Evolutionary conservation across 495 filamentous ascomycete species (phyloP).

Genomic region (Penicillium canescens): DNA sequence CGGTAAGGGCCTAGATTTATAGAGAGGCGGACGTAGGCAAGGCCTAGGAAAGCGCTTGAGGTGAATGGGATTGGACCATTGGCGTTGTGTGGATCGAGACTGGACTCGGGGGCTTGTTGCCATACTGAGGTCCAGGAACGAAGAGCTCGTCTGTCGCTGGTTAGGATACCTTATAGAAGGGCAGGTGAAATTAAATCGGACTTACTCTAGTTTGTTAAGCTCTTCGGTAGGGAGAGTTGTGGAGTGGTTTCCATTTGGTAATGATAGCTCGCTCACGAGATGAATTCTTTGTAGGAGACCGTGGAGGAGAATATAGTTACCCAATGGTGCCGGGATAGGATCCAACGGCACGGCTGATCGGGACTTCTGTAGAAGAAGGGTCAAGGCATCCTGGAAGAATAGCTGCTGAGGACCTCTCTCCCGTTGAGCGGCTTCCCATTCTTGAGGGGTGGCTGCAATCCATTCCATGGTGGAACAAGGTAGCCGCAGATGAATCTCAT

Average conservation of each 20-base stretch:
- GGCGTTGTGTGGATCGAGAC: slow-evolving; percentile 40
- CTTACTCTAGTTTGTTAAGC: slow-evolving; percentile 40
- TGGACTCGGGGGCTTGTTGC: slow-evolving; percentile 46
- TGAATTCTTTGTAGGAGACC: slow-evolving; percentile 43
- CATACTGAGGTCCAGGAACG: slow-evolving; percentile 42
- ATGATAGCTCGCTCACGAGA: slow-evolving; percentile 39
- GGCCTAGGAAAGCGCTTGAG: slow-evolving; percentile 37
- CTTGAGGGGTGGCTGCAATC: slow-evolving; percentile 31
- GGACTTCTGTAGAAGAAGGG: slow-evolving; percentile 35
- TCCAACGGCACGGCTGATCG: slow-evolving; percentile 27
- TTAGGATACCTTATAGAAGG: neutral
- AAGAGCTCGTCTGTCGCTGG: slow-evolving; percentile 29
- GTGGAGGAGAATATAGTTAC: slow-evolving; percentile 42
- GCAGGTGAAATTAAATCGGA: neutral
- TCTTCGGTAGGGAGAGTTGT: slow-evolving; percentile 36
- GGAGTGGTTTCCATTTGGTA: slow-evolving; percentile 35
- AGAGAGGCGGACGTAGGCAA: slow-evolving; percentile 42
- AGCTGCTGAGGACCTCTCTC: slow-evolving; percentile 34
- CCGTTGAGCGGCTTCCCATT: slow-evolving; percentile 36
- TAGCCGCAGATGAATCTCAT: slow-evolving; percentile 38
- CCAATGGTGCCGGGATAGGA: slow-evolving; percentile 38
- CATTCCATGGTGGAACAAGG: slow-evolving; percentile 43
- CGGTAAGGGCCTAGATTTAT: slow-evolving; percentile 39
- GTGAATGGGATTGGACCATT: slow-evolving; percentile 45
- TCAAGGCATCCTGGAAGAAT: slow-evolving; percentile 41